A percentile compares a stretch with the other conserved stretches of the same genome.
Conservation (phyloP, 2,329 filamentous ascomycete genomes). For the Fusarium subglutinans region DNA sequence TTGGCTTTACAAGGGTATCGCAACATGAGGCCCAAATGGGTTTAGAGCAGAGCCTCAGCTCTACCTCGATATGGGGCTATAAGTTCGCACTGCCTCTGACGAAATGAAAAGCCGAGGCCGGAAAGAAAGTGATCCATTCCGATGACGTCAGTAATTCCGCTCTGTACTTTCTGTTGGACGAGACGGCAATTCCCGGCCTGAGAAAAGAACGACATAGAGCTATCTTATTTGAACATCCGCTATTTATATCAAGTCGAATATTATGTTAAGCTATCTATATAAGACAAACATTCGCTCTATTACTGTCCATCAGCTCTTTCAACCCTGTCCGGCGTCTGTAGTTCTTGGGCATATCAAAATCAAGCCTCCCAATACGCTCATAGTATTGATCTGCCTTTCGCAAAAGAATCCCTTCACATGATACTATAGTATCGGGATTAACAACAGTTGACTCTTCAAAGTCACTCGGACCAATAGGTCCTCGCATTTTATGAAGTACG, state of each 20-base stretch:
- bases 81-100: background rate
- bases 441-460: background rate
- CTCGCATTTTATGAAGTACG: background rate
- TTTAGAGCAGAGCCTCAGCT: slow-evolving; percentile 7
- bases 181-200: rapidly evolving
- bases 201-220: background rate
- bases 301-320: background rate
- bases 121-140: background rate
- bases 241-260: background rate
- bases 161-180: background rate
- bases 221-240: rapidly evolving
- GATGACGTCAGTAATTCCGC: background rate
- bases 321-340: background rate
- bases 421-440: background rate
- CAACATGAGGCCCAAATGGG: slow-evolving; percentile 4
- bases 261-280: background rate
- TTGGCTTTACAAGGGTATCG: background rate
- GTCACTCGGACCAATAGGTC: background rate
- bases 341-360: background rate
- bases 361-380: background rate
- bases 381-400: background rate
- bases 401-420: background rate
- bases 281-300: background rate
- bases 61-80: background rate
- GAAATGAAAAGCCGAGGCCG: background rate